Evolutionary conservation across 2,329 filamentous ascomycete genomes (phyloP).

Genomic region (Diaporthe aspalathi): DNA sequence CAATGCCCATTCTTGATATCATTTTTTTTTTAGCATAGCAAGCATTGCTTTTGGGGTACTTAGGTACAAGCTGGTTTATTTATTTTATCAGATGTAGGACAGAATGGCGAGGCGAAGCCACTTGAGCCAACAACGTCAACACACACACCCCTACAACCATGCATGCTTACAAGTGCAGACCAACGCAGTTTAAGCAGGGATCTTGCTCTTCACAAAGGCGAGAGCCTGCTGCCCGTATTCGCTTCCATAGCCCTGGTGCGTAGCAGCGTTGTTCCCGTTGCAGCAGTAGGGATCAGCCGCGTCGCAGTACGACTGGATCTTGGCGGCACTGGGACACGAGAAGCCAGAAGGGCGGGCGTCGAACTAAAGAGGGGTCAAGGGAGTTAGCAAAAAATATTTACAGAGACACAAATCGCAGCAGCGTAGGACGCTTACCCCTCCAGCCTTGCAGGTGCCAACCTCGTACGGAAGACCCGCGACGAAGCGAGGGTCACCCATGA

Average conservation of each 20-base stretch:
- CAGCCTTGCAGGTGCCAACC: slow-evolving; percentile 68
- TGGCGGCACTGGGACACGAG: slow-evolving; percentile 62
- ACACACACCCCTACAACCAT: neutral
- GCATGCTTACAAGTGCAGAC: neutral
- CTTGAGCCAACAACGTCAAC: neutral
- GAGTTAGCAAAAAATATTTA: neutral
- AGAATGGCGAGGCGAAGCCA: neutral
- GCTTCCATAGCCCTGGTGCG: slow-evolving; percentile 67
- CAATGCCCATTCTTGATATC: neutral
- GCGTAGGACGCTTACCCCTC: slow-evolving; percentile 63
- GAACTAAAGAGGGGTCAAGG: slow-evolving; percentile 54
- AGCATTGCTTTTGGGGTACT: neutral
- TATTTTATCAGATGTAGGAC: slow-evolving; percentile 13
- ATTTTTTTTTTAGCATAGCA: slow-evolving; percentile 1
- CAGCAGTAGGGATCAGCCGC: slow-evolving; percentile 71
- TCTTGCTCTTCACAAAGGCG: slow-evolving; percentile 65
- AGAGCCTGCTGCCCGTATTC: slow-evolving; percentile 67
- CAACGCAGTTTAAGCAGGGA: slow-evolving; percentile 41
- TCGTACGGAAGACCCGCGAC: slow-evolving; percentile 66
- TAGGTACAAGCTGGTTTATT: slow-evolving; percentile 20
- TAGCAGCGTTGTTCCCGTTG: slow-evolving; percentile 64
- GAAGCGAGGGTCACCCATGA: slow-evolving; percentile 72
- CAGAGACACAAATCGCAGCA: too few species aligned
- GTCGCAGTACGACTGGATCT: slow-evolving; percentile 72
- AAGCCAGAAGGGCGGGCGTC: slow-evolving; percentile 66